phyloP scores from a whole-genome alignment of 768 basidiomycete genomes.

The Rossbeevera mucosa region DNA sequence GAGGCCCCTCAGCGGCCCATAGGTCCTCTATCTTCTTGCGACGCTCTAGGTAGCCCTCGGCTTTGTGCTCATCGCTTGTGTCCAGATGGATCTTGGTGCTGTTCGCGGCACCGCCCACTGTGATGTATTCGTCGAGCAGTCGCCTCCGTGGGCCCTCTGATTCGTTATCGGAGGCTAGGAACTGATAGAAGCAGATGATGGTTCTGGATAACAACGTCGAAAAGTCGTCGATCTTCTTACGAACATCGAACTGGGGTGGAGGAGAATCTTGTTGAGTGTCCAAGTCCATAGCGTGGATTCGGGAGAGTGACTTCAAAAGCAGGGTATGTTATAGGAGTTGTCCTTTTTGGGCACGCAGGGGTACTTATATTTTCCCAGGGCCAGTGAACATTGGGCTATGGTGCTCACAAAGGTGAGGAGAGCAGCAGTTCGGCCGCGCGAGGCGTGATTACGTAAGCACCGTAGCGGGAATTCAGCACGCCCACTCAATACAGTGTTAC shows the following conservation, averaged over 20 bases:
- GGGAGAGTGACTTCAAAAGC: not conserved
- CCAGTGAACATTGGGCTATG: no score
- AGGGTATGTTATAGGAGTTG: no score
- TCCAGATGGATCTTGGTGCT: conserved; percentile 24
- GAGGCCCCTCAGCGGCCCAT: conserved; percentile 15
- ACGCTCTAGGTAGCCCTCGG: conserved; percentile 19
- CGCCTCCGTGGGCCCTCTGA: conserved; percentile 19
- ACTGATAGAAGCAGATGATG: conserved; percentile 26
- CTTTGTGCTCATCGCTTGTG: conserved; percentile 19
- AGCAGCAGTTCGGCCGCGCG: no score
- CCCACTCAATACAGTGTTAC: no score
- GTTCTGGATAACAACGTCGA: conserved; percentile 18
- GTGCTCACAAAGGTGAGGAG: no score
- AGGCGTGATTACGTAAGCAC: no score
- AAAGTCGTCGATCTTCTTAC: conserved; percentile 21
- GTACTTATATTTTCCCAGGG: no score
- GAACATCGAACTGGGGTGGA: conserved; percentile 13
- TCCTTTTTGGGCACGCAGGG: no score
- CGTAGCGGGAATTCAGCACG: no score
- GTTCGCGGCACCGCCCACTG: conserved; percentile 24
- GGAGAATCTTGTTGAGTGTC: not conserved
- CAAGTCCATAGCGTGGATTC: conserved; percentile 11
- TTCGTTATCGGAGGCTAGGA: conserved; percentile 24
- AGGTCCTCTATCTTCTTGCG: conserved; percentile 17
- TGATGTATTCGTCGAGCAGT: conserved; percentile 27